Evolutionary conservation across 768 basidiomycete genomes (phyloP).

Genomic region (Leucocoprinus leucothites): DNA sequence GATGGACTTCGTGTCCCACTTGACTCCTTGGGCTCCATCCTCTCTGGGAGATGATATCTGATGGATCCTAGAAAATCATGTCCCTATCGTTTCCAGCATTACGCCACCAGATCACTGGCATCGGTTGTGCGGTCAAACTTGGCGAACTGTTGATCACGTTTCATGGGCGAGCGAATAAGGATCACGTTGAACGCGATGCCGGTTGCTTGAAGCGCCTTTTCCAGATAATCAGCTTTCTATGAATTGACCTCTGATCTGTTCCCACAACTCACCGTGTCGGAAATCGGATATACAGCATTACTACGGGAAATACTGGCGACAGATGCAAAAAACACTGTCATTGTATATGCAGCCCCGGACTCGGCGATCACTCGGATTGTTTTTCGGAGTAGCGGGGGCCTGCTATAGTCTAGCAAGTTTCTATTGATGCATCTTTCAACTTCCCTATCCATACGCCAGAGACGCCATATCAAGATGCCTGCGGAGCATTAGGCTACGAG

Average conservation of each 20-base stretch:
- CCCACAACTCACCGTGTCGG: neutral
- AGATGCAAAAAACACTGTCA: neutral
- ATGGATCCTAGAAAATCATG: too few species aligned
- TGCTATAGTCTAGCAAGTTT: too few species aligned
- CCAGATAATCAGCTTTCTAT: neutral
- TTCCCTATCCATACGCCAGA: too few species aligned
- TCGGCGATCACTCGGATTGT: neutral
- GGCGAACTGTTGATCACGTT: neutral
- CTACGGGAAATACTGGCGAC: neutral
- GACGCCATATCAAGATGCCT: too few species aligned
- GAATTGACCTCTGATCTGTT: too few species aligned
- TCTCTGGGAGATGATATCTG: too few species aligned
- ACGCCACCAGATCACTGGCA: too few species aligned
- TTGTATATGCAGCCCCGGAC: neutral
- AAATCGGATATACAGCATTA: neutral
- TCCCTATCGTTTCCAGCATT: too few species aligned
- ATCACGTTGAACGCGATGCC: neutral
- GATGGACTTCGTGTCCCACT: too few species aligned
- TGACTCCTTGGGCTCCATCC: too few species aligned
- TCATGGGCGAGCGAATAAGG: neutral
- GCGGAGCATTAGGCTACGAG: too few species aligned
- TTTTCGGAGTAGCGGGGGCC: neutral
- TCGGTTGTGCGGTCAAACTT: neutral
- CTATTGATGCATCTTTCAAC: too few species aligned
- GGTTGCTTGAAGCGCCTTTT: neutral